A percentile compares a stretch with the other conserved stretches of the same genome.
These are phyloP conservation scores for Micromonas pusilla DNA, from an alignment of 139 green algal genomes.

Conservation along the genomic window DNA sequence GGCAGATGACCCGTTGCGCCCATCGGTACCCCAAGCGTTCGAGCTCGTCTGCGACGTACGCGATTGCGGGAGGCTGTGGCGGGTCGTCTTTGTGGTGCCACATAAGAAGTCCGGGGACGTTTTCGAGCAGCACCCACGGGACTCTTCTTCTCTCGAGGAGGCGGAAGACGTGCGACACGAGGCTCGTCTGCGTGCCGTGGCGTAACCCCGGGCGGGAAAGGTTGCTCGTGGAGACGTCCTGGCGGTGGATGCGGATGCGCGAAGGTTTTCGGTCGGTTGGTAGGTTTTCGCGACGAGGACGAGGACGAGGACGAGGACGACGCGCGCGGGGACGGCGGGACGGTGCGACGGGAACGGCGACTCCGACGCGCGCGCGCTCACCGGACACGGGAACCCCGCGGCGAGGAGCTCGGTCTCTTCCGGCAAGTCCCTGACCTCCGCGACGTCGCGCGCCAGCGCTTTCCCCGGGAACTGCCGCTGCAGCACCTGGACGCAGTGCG, in stretches of 20 bases:
- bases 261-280: background rate
- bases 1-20: constrained; percentile 59
- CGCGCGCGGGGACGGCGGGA: no score
- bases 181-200: constrained; percentile 55
- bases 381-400: constrained; percentile 85
- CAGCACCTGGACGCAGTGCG: constrained; percentile 5
- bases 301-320: no score
- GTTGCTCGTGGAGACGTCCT: background rate
- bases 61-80: constrained; percentile 17
- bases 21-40: constrained; percentile 74
- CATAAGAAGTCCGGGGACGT: constrained; percentile 50
- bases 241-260: background rate
- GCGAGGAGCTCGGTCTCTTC: constrained; percentile 70
- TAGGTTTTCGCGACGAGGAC: background rate
- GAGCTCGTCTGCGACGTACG: constrained; percentile 50
- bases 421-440: constrained; percentile 5
- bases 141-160: constrained; percentile 49
- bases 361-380: no score
- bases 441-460: background rate
- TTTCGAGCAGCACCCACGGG: constrained; percentile 87
- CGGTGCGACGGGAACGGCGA: no score
- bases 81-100: background rate
- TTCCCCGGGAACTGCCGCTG: constrained; percentile 1
- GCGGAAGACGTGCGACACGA: constrained; percentile 77
- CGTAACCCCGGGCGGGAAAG: constrained; percentile 54